Evolutionary conservation across 805 yeast genomes (phyloP).

Genomic region (Yamadazyma nakazawae): DNA sequence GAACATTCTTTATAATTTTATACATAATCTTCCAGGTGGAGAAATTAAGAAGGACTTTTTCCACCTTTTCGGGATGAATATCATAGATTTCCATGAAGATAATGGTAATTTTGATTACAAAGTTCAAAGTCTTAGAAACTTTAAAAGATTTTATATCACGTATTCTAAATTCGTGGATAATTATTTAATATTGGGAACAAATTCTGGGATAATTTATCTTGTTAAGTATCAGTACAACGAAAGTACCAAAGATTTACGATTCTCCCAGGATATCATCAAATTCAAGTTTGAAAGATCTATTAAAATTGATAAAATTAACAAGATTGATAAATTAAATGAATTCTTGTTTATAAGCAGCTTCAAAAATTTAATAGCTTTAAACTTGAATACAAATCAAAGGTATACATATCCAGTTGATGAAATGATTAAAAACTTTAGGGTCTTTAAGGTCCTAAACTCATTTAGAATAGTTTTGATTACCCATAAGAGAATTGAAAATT

Average conservation of each 20-base stretch:
- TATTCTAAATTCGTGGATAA: conserved; percentile 13
- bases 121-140: conserved; percentile 5
- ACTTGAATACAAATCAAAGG: conserved; percentile 9
- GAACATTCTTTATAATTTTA: conserved; percentile 7
- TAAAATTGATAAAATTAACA: conserved; percentile 13
- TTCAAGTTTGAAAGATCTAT: conserved; percentile 13
- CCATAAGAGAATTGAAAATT: conserved; percentile 7
- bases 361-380: conserved; percentile 11
- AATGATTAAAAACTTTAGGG: conserved; percentile 11
- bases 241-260: conserved; percentile 2
- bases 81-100: conserved; percentile 4
- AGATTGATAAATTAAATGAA: conserved; percentile 10
- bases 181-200: conserved; percentile 14
- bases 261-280: conserved; percentile 12
- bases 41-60: conserved; percentile 15
- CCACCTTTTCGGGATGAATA: conserved; percentile 17
- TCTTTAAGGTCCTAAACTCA: conserved; percentile 9
- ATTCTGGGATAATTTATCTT: conserved; percentile 13
- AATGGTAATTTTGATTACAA: conserved; percentile 7
- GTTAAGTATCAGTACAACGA: conserved; percentile 8
- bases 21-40: conserved; percentile 12
- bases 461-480: conserved; percentile 9
- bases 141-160: conserved; percentile 13
- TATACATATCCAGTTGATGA: conserved; percentile 8
- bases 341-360: conserved; percentile 13